Evolutionary conservation across 1,139 yeast species (phyloP).

Genomic region (Kodamaea alishanica): DNA sequence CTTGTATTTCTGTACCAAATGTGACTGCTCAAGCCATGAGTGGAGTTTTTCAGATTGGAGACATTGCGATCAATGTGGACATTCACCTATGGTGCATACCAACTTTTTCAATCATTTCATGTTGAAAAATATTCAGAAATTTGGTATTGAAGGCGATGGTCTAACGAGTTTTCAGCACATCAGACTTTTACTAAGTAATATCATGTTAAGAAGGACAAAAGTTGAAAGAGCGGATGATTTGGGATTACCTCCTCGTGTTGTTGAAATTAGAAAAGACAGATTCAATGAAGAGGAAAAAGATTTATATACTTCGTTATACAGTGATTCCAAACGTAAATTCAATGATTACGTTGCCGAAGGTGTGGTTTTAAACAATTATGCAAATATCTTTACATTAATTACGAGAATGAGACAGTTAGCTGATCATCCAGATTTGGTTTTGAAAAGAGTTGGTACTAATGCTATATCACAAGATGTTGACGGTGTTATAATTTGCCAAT

Average conservation of each 20-base stretch:
- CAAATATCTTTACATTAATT: conserved; percentile 90
- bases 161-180: conserved; percentile 71
- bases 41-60: conserved; percentile 85
- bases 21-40: conserved; percentile 74
- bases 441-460: conserved; percentile 58
- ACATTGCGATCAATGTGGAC: conserved; percentile 83
- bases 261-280: conserved; percentile 76
- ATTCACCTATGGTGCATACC: conserved; percentile 90
- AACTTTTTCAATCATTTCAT: conserved; percentile 93
- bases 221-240: conserved; percentile 94
- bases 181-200: conserved; percentile 65
- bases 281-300: conserved; percentile 96
- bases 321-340: conserved; percentile 82
- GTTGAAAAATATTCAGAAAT: conserved; percentile 83
- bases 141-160: conserved; percentile 80
- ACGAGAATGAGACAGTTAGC: conserved; percentile 98
- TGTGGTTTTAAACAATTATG: conserved; percentile 90
- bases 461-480: conserved; percentile 33
- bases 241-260: conserved; percentile 93
- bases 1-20: conserved; percentile 84
- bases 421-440: conserved; percentile 93
- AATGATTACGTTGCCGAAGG: conserved; percentile 91
- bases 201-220: conserved; percentile 92
- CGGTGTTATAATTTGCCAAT: conserved; percentile 78
- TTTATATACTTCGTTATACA: conserved; percentile 78